A percentile compares a stretch with the other conserved stretches of the same genome.
phyloP scores from a whole-genome alignment of 1,139 yeast species.

The Meyerozyma smithsonii region DNA sequence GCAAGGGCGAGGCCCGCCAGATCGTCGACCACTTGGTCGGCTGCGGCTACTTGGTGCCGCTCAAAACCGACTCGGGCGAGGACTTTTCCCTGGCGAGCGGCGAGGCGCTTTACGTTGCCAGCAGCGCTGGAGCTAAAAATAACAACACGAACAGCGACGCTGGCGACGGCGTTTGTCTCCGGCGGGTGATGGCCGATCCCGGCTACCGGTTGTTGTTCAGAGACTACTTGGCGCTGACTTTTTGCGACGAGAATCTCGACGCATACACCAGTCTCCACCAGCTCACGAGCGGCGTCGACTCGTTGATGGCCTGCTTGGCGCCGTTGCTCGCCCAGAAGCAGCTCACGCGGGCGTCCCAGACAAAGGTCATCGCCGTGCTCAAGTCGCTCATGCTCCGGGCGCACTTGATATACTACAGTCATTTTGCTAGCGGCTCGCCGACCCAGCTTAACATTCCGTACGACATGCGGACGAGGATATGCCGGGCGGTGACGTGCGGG shows the following conservation, averaged over 20 bases:
- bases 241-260: constrained; percentile 72
- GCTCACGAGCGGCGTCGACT: constrained; percentile 21
- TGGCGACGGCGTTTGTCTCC: background rate
- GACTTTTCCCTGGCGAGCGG: constrained; percentile 12
- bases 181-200: constrained; percentile 63
- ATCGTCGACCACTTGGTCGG: constrained; percentile 55
- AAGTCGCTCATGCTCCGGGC: constrained; percentile 46
- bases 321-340: constrained; percentile 17
- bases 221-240: constrained; percentile 55
- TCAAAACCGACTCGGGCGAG: constrained; percentile 8
- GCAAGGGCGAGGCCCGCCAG: constrained; percentile 54
- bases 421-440: constrained; percentile 66
- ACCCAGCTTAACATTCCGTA: constrained; percentile 69
- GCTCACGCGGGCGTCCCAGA: constrained; percentile 12
- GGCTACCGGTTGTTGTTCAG: constrained; percentile 70
- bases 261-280: constrained; percentile 58
- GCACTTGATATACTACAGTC: constrained; percentile 62
- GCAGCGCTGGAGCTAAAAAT: constrained; percentile 22
- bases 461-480: constrained; percentile 44
- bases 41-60: constrained; percentile 24
- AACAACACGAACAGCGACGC: constrained; percentile 8
- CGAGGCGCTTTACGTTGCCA: constrained; percentile 19
- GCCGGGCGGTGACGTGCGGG: constrained; percentile 34
- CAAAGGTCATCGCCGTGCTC: constrained; percentile 4
- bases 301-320: background rate